Conservation (phyloP, 2,329 filamentous ascomycete species). For the Phialophora macrospora region DNA sequence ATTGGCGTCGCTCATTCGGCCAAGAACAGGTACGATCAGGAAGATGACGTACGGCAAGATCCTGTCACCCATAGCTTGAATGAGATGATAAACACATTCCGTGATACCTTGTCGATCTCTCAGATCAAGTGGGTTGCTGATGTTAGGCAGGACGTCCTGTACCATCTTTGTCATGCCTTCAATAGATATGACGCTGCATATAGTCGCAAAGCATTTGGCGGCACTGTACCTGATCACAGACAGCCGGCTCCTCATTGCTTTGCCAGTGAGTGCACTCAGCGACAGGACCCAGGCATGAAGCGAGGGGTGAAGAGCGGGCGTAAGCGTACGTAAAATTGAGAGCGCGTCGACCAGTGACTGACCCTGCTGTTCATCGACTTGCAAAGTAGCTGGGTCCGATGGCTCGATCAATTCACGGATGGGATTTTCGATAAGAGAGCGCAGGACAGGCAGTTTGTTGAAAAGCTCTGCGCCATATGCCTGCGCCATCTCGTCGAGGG, state of each 20-base stretch:
- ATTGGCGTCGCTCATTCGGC: slow-evolving; percentile 97
- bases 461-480: slow-evolving; percentile 80
- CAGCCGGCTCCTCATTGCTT: slow-evolving; percentile 82
- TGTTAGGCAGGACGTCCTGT: slow-evolving; percentile 87
- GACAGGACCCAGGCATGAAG: slow-evolving; percentile 81
- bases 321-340: slow-evolving; percentile 87
- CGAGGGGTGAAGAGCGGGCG: slow-evolving; percentile 80
- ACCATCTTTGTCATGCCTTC: slow-evolving; percentile 96
- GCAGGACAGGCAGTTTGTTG: slow-evolving; percentile 81
- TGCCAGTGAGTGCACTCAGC: slow-evolving; percentile 83
- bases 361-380: slow-evolving; percentile 75
- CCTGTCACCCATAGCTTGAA: slow-evolving; percentile 95
- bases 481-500: slow-evolving; percentile 81
- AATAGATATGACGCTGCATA: slow-evolving; percentile 94
- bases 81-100: slow-evolving; percentile 94
- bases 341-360: slow-evolving; percentile 94
- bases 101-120: slow-evolving; percentile 90
- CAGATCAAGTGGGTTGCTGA: slow-evolving; percentile 87
- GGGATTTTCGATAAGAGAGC: slow-evolving; percentile 78
- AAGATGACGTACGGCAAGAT: slow-evolving; percentile 99
- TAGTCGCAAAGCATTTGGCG: slow-evolving; percentile 94
- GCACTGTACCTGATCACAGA: slow-evolving; percentile 96
- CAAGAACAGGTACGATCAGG: slow-evolving; percentile 93
- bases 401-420: slow-evolving; percentile 68
- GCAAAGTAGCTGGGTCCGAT: slow-evolving; percentile 41